Base-by-base conservation (phyloP, 2,329 filamentous ascomycete species). In the Blastomyces emzantsi region DNA sequence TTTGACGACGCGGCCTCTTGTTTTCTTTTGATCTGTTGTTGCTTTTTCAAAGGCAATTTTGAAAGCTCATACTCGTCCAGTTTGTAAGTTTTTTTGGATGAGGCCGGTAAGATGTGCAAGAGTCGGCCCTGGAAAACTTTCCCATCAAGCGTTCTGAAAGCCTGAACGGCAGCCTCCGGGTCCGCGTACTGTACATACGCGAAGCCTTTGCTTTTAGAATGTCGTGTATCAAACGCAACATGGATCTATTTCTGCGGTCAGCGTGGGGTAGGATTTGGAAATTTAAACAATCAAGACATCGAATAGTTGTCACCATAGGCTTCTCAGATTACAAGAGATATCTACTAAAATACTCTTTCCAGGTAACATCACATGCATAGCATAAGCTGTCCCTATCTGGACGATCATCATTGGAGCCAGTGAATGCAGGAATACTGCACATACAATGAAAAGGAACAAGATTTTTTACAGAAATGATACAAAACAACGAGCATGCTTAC, bases 341-440 rank as follows among this genome's bases (percentile, higher is more conserved):
- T 97, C 93, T 99, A 99, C 94, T 97, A 99, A 96, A 95, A 96
- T 94, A 89, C 85, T 90, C 87, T 92, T 87, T 88, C 88, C 87
- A 86, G 80, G 78, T 91, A 82, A 86, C 90, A 92, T 95, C 92
- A 97, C 82, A 82, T 91, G 90, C 90, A 80, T 77, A 82, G 89
- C 89, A 93, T 97, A 90, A 92, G 93, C 87, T 97, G 94, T 97
- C 94, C 94, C 94, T 97, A 97, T 97, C 94, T 86, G 89, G 89
- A 85, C 85, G 81, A 90, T 97, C 93, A 97, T 97, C 94, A 93
- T 84, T 77, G 51, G 52, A 49, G 47, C 30, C 41, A 63, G 62
- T 63, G 41, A 13, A 17, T 61, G 54, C 65, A 68, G 70, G 65
- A 70, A 70, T 64, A 63, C 45, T 52, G 33, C 54, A 52, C 22